Conservation (phyloP, 805 yeast species). For the Candida glaebosa region DNA sequence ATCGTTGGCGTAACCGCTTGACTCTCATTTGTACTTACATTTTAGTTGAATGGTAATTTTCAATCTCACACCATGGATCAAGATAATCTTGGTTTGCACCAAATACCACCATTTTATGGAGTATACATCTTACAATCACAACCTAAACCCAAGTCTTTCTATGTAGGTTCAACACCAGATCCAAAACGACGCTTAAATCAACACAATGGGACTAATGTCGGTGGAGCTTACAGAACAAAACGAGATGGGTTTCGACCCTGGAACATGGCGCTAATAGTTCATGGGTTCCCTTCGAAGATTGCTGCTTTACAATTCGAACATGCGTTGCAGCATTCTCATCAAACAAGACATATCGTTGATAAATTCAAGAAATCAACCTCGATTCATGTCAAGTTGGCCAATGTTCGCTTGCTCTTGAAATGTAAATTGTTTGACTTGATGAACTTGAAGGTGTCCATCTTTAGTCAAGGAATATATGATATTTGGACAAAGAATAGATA, state of each 20-base stretch:
- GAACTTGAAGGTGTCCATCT: slow-evolving; percentile 46
- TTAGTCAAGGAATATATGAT: slow-evolving; percentile 26
- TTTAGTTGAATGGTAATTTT: too few relatives aligned
- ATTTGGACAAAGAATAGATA: slow-evolving; percentile 35
- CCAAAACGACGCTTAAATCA: slow-evolving; percentile 66
- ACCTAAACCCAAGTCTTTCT: slow-evolving; percentile 55
- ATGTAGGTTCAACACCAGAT: slow-evolving; percentile 81
- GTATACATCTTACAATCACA: slow-evolving; percentile 67
- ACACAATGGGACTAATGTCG: slow-evolving; percentile 66
- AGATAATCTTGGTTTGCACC: slow-evolving; percentile 1
- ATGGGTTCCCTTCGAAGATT: slow-evolving; percentile 69
- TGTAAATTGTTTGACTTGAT: slow-evolving; percentile 43
- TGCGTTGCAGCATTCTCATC: slow-evolving; percentile 75
- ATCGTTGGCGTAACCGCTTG: too few relatives aligned
- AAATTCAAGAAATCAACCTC: slow-evolving; percentile 31
- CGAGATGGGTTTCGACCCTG: slow-evolving; percentile 63
- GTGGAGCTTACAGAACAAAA: slow-evolving; percentile 72
- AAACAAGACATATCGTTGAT: slow-evolving; percentile 54
- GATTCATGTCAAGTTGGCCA: slow-evolving; percentile 46
- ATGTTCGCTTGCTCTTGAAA: slow-evolving; percentile 41
- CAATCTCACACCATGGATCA: neutral
- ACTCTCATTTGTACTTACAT: too few relatives aligned
- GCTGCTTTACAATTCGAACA: slow-evolving; percentile 78
- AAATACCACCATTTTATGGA: slow-evolving; percentile 47
- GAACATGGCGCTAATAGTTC: slow-evolving; percentile 60